A percentile compares a stretch with the other conserved stretches of the same genome.
Conservation (phyloP, 352 stramenopile species). For the Salisapilia sapeloensis region DNA sequence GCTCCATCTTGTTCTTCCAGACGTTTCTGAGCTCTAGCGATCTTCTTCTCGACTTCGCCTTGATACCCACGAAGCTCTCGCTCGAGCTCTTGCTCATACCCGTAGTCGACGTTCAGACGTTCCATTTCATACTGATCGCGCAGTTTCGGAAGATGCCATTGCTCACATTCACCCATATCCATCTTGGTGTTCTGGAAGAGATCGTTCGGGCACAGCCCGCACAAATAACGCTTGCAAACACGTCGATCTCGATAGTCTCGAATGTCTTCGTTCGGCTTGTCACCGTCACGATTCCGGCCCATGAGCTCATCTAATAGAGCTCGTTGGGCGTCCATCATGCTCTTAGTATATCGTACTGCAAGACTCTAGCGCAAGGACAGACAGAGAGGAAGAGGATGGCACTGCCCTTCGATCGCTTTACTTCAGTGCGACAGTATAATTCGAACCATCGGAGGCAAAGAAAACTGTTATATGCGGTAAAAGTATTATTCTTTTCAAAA, state of each 20-base stretch:
- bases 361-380: no score
- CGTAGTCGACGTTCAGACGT: slow-evolving; percentile 13
- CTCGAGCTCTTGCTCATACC: slow-evolving; percentile 58
- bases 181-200: slow-evolving; percentile 85
- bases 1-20: slow-evolving; percentile 42
- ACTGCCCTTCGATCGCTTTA: no score
- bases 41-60: slow-evolving; percentile 63
- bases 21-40: slow-evolving; percentile 41
- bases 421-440: no score
- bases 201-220: slow-evolving; percentile 71
- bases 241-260: slow-evolving; percentile 45
- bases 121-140: slow-evolving; percentile 40
- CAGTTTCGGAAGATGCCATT: slow-evolving; percentile 55
- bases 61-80: slow-evolving; percentile 39
- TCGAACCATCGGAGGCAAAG: no score
- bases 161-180: slow-evolving; percentile 52
- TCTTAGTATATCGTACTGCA: no score
- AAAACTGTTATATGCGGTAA: no score
- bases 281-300: slow-evolving; percentile 83
- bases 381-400: no score
- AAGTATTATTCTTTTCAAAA: no score
- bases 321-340: slow-evolving; percentile 67
- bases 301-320: slow-evolving; percentile 82
- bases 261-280: slow-evolving; percentile 63
- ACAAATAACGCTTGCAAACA: slow-evolving; percentile 73